A percentile compares a stretch with the other conserved stretches of the same genome.
Conservation (phyloP, 305 asterid genomes). For the Fraxinus baroniana region DNA sequence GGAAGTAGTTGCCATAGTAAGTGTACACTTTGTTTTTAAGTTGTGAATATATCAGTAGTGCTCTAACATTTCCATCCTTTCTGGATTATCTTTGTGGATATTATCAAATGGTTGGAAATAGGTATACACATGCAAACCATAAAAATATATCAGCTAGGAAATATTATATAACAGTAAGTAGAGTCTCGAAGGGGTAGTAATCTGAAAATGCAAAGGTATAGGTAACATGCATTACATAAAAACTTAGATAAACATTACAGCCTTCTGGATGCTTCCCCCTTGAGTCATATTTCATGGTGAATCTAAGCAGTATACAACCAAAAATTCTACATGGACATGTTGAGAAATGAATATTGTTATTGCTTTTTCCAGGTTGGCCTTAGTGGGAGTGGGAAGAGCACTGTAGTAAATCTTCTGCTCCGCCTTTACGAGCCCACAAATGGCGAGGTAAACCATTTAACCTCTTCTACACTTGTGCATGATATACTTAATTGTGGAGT, state of each 20-base stretch:
- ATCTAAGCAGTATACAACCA: not conserved
- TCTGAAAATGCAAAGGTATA: not conserved
- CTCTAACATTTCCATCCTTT: not conserved
- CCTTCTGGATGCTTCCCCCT: constrained; percentile 5
- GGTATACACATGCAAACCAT: not conserved
- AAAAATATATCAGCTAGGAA: not conserved
- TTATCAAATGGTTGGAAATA: not conserved
- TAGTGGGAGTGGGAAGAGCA: constrained; percentile 99
- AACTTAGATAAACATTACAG: not conserved
- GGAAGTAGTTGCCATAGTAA: constrained; percentile 93
- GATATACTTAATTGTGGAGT: not conserved
- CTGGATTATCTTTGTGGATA: not conserved
- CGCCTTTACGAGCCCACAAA: constrained; percentile 90
- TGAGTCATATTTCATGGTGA: constrained; percentile 16
- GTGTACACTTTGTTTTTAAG: constrained; percentile 24
- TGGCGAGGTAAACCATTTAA: constrained; percentile 66
- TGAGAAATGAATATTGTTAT: constrained; percentile 23
- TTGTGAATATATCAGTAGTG: not conserved
- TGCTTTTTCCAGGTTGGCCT: constrained; percentile 69
- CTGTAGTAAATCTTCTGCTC: constrained; percentile 85
- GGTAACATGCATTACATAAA: not conserved
- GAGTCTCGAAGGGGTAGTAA: not conserved
- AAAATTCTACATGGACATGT: constrained; percentile 11
- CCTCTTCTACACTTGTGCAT: constrained; percentile 10
- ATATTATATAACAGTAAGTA: not conserved